Evolutionary conservation across 23 red algal genomes (phyloP).

Genomic region (Gracilaria domingensis): DNA sequence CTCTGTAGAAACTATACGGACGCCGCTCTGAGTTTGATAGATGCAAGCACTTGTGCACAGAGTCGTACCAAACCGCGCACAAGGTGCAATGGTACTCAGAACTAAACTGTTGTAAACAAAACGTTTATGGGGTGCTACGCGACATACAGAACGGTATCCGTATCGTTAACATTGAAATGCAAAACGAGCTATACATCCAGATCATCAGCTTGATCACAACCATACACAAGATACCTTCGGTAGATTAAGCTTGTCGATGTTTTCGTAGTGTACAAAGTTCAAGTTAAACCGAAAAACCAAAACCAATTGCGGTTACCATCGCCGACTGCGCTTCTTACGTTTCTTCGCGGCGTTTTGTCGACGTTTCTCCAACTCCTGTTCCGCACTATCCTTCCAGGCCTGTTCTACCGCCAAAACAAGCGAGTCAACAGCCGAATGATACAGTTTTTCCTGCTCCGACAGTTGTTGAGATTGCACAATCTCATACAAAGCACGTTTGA

Average conservation of each 20-base stretch:
- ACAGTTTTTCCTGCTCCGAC: conserved; percentile 4
- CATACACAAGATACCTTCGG: background rate
- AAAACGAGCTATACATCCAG: conserved; percentile 26
- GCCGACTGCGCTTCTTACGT: conserved; percentile 29
- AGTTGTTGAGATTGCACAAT: conserved; percentile 3
- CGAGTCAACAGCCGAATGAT: conserved; percentile 26
- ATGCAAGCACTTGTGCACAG: no score
- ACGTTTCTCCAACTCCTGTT: conserved; percentile 10
- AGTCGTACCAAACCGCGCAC: no score
- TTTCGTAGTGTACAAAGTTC: conserved; percentile 6
- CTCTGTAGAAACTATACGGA: no score
- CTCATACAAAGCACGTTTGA: conserved; percentile 11
- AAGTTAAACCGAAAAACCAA: background rate
- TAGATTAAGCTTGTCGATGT: background rate
- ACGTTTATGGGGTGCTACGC: background rate
- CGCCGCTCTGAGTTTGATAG: no score
- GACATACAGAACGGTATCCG: background rate
- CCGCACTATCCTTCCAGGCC: conserved; percentile 18
- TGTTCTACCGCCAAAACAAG: conserved; percentile 21
- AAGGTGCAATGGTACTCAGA: no score
- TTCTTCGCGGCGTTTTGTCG: conserved; percentile 30
- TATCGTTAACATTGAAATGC: background rate
- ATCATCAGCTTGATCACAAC: background rate
- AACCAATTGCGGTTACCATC: conserved; percentile 11
- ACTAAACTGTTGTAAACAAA: background rate